A percentile compares a stretch with the other conserved stretches of the same genome.
Conservation (phyloP, 371 early-diverging fungal genomes). For the Blakeslea trispora region DNA sequence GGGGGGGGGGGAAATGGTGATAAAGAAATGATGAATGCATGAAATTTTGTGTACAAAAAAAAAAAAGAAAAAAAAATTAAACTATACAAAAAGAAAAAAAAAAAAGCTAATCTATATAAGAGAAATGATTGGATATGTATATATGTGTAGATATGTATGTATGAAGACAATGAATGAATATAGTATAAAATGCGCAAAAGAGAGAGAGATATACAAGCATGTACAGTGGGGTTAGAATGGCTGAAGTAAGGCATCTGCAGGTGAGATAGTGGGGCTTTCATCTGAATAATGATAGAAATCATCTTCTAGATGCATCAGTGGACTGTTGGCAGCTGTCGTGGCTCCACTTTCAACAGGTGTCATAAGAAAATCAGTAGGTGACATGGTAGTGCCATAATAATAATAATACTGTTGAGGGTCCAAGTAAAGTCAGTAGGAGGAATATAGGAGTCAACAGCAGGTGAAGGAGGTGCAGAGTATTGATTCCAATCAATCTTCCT, state of each 20-base stretch:
- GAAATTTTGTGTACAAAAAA: too few species aligned
- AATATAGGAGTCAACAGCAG: constrained; percentile 8
- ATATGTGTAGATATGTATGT: too few species aligned
- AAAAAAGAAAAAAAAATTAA: too few species aligned
- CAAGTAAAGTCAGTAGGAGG: too few species aligned
- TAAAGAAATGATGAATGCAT: too few species aligned
- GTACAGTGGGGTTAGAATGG: neutral
- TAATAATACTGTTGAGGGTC: neutral
- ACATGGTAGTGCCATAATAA: constrained; percentile 6
- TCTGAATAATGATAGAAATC: constrained; percentile 7
- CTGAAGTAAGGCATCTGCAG: constrained; percentile 19
- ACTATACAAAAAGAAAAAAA: too few species aligned
- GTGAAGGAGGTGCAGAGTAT: constrained; percentile 10
- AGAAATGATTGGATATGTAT: too few species aligned
- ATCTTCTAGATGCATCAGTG: constrained; percentile 6
- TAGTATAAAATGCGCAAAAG: too few species aligned
- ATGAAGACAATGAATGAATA: too few species aligned
- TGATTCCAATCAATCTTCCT: constrained; percentile 19
- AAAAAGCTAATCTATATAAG: too few species aligned
- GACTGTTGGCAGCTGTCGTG: constrained; percentile 14
- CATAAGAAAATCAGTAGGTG: constrained; percentile 11
- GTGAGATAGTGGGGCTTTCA: constrained; percentile 21
- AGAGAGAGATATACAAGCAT: neutral
- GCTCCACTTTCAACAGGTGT: constrained; percentile 9
- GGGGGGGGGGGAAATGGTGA: too few species aligned